Conservation (phyloP, 2,329 filamentous ascomycete species). For the Thermothelomyces thermophilus region DNA sequence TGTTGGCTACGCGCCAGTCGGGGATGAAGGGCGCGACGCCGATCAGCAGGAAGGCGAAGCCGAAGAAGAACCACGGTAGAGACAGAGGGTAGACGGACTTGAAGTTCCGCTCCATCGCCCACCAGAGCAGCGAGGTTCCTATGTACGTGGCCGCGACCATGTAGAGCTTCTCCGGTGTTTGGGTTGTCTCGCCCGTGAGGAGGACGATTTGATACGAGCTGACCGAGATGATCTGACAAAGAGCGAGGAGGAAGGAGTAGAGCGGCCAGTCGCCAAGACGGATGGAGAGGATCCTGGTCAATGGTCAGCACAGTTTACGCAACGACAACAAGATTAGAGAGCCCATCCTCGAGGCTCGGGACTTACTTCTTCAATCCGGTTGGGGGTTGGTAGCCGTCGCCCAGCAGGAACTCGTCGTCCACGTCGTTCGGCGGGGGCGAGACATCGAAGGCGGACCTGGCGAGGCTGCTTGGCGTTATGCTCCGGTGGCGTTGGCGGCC, state of each 20-base stretch:
- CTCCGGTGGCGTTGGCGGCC: slow-evolving; percentile 24
- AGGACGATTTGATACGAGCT: slow-evolving; percentile 64
- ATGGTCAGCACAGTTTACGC: background rate
- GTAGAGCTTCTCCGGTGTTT: slow-evolving; percentile 54
- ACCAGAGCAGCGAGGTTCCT: slow-evolving; percentile 53
- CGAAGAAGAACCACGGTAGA: slow-evolving; percentile 57
- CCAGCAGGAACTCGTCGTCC: slow-evolving; percentile 30
- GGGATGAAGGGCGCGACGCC: slow-evolving; percentile 52
- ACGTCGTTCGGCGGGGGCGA: slow-evolving; percentile 26
- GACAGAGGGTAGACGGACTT: slow-evolving; percentile 53
- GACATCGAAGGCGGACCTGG: slow-evolving; percentile 28
- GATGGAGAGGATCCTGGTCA: slow-evolving; percentile 35
- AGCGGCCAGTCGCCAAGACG: slow-evolving; percentile 59
- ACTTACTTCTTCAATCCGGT: slow-evolving; percentile 45
- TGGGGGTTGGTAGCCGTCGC: slow-evolving; percentile 48
- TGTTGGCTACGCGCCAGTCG: slow-evolving; percentile 34
- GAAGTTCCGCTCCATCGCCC: slow-evolving; percentile 52
- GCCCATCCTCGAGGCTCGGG: background rate
- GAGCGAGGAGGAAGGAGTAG: slow-evolving; percentile 54
- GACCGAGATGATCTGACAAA: slow-evolving; percentile 57
- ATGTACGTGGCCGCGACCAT: slow-evolving; percentile 54
- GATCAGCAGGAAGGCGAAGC: slow-evolving; percentile 56
- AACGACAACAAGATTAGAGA: background rate
- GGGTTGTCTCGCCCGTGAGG: slow-evolving; percentile 56
- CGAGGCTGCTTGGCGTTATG: slow-evolving; percentile 22